Conservation (phyloP, 2,329 filamentous ascomycete genomes). For the Hortaea werneckii region DNA sequence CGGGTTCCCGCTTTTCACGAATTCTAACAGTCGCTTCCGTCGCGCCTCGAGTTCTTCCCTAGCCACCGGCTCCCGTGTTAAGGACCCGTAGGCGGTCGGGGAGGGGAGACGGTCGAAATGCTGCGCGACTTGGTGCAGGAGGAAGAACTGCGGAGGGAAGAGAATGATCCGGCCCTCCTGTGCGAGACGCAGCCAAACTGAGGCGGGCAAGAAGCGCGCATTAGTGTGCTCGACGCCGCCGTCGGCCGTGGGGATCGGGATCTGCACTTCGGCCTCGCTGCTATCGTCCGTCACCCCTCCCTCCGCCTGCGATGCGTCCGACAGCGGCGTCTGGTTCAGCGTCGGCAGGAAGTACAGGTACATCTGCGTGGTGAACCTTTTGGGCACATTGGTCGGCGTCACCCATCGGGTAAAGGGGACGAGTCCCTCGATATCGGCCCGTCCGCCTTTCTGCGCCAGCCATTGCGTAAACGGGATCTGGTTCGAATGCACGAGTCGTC, state of each 20-base stretch:
- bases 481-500: constrained; percentile 58
- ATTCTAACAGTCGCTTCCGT: constrained; percentile 43
- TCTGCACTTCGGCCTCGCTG: constrained; percentile 39
- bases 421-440: constrained; percentile 57
- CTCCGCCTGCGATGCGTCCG: constrained; percentile 8
- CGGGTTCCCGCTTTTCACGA: constrained; percentile 37
- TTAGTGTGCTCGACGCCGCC: constrained; percentile 62
- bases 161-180: constrained; percentile 61
- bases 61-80: constrained; percentile 14
- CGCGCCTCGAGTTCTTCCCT: constrained; percentile 38
- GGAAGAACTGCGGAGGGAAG: constrained; percentile 81
- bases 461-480: constrained; percentile 59
- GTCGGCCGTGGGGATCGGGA: constrained; percentile 62
- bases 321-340: constrained; percentile 25
- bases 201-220: constrained; percentile 63
- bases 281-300: constrained; percentile 8
- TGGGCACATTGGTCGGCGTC: constrained; percentile 62
- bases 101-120: constrained; percentile 19
- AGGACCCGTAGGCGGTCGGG: constrained; percentile 21
- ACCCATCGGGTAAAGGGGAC: constrained; percentile 87
- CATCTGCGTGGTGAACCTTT: constrained; percentile 91
- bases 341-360: constrained; percentile 79
- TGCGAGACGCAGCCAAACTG: constrained; percentile 59
- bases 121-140: constrained; percentile 45
- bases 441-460: constrained; percentile 45